Percentiles rank a stretch among this genome's conserved stretches.
Evolutionary conservation across 2,329 filamentous ascomycete genomes (phyloP).

Genomic region (Colletotrichum cordylinicola): DNA sequence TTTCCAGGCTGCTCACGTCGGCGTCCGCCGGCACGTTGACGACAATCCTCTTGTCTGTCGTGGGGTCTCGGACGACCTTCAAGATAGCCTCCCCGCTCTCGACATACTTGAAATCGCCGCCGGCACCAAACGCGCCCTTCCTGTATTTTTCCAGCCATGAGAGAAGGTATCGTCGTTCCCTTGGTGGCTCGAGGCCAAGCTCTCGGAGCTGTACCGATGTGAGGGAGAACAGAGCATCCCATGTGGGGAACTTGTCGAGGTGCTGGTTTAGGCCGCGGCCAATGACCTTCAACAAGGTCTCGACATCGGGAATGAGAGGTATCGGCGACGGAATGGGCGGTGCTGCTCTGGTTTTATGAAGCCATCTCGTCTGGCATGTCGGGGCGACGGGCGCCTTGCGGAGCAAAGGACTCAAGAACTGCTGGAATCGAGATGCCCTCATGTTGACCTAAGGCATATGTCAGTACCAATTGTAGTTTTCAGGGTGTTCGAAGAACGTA

Average conservation of each 20-base stretch:
- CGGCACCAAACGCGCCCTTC: conserved; percentile 77
- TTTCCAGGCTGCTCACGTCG: conserved; percentile 29
- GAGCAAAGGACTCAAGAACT: conserved; percentile 16
- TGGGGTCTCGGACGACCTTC: conserved; percentile 49
- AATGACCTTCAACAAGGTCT: conserved; percentile 89
- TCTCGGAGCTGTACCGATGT: conserved; percentile 79
- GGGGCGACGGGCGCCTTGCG: conserved; percentile 29
- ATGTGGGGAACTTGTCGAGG: conserved; percentile 84
- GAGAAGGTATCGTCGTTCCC: conserved; percentile 82
- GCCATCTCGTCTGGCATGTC: conserved; percentile 44
- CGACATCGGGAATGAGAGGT: conserved; percentile 83
- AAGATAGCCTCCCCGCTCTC: conserved; percentile 58
- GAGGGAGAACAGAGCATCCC: conserved; percentile 88
- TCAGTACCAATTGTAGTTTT: background rate
- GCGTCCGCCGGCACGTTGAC: conserved; percentile 60
- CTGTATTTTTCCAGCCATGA: conserved; percentile 88
- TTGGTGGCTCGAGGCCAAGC: conserved; percentile 85
- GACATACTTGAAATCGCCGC: conserved; percentile 81
- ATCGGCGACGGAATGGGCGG: conserved; percentile 70
- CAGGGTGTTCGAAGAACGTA: background rate
- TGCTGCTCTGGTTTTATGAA: conserved; percentile 45
- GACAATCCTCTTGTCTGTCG: conserved; percentile 53
- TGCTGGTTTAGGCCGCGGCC: conserved; percentile 86
- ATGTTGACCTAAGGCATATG: conserved; percentile 12
- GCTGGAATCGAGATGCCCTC: conserved; percentile 20